Evolutionary conservation across 148 eudicot species (phyloP).

Genomic region (Chenopodium album): DNA sequence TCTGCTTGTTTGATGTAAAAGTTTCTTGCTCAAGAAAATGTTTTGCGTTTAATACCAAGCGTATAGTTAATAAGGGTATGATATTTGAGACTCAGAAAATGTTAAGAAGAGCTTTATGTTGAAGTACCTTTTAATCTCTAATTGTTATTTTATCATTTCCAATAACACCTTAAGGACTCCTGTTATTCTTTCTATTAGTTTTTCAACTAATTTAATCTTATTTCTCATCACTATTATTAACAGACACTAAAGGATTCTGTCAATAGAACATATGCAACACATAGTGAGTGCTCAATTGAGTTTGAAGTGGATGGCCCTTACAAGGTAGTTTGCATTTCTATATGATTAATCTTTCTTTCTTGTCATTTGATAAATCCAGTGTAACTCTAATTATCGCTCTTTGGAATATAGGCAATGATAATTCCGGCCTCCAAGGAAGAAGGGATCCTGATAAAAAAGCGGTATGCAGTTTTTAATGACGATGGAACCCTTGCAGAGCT

Average conservation of each 20-base stretch:
- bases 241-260: slow-evolving; percentile 89
- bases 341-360: slow-evolving; percentile 11
- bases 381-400: background rate
- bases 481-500: slow-evolving; percentile 99
- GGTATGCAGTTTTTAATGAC: slow-evolving; percentile 97
- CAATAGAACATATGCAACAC: slow-evolving; percentile 76
- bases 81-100: background rate
- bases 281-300: slow-evolving; percentile 97
- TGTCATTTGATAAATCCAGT: slow-evolving; percentile 1
- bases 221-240: slow-evolving; percentile 20
- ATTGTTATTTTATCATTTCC: background rate
- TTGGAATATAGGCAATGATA: slow-evolving; percentile 81
- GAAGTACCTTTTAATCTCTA: background rate
- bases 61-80: background rate
- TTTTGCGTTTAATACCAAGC: background rate
- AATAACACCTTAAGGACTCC: background rate
- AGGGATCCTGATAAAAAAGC: slow-evolving; percentile 95
- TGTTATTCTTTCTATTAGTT: background rate
- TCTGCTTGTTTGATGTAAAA: background rate
- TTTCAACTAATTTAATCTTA: slow-evolving; percentile 7
- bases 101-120: slow-evolving; percentile 1
- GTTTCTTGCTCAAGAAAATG: background rate
- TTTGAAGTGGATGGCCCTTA: slow-evolving; percentile 99
- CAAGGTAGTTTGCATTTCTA: slow-evolving; percentile 53
- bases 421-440: slow-evolving; percentile 98